phyloP scores from a whole-genome alignment of 2,329 filamentous ascomycete species.

The Acephala macrosclerotiorum region DNA sequence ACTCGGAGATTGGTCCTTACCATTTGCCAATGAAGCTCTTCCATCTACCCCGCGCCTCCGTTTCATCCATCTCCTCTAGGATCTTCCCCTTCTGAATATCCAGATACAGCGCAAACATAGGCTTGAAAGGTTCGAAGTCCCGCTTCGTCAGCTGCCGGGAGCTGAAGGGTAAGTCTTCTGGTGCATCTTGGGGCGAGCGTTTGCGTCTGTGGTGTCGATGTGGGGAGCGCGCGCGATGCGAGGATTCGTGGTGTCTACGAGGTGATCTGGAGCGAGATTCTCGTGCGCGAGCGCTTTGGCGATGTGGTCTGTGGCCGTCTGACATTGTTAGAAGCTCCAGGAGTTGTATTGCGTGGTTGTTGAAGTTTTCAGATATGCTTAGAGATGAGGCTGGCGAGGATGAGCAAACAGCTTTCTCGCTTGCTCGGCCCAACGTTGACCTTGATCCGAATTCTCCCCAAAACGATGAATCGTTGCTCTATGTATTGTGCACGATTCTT shows the following conservation, averaged over 20 bases:
- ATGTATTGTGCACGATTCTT: too few relatives aligned
- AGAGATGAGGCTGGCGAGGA: not conserved
- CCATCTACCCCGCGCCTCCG: constrained; percentile 85
- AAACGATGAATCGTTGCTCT: too few relatives aligned
- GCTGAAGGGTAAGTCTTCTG: constrained; percentile 64
- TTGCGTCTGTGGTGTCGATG: constrained; percentile 45
- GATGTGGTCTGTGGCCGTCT: constrained; percentile 14
- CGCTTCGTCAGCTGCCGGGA: constrained; percentile 72
- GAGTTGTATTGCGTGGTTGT: not conserved
- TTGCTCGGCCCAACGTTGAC: not conserved
- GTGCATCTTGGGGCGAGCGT: constrained; percentile 34
- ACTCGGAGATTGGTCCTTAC: constrained; percentile 53
- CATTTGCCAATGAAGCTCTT: constrained; percentile 93
- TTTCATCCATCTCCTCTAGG: constrained; percentile 72
- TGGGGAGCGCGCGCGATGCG: constrained; percentile 35
- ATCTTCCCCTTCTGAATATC: constrained; percentile 84
- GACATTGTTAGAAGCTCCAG: constrained; percentile 8
- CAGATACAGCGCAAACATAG: constrained; percentile 84
- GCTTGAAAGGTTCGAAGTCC: constrained; percentile 70
- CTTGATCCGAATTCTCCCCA: too few relatives aligned
- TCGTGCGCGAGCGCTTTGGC: constrained; percentile 16
- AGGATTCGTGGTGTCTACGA: constrained; percentile 23
- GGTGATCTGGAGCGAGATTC: constrained; percentile 30
- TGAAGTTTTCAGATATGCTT: not conserved
- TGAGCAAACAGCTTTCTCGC: not conserved